Evolutionary conservation across 2,329 filamentous ascomycete species (phyloP).

Genomic region (Aspergillus fumigatus): DNA sequence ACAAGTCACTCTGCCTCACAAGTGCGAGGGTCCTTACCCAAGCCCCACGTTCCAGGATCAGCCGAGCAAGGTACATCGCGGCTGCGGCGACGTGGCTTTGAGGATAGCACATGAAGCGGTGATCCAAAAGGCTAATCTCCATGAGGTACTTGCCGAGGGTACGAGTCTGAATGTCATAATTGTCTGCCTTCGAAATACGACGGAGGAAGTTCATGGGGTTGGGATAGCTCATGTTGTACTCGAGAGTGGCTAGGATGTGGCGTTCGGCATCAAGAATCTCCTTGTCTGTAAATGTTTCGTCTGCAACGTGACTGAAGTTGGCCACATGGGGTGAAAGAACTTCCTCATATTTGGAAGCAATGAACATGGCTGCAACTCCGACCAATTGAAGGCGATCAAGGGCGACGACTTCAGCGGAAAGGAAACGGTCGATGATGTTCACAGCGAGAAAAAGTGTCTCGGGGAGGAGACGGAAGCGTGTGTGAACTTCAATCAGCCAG

Average conservation of each 20-base stretch:
- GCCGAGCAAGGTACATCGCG: conserved; percentile 88
- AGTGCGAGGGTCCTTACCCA: conserved; percentile 61
- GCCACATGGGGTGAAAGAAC: conserved; percentile 93
- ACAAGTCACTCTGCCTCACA: not conserved
- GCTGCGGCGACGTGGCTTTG: conserved; percentile 88
- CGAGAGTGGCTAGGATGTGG: conserved; percentile 81
- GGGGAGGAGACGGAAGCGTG: conserved; percentile 87
- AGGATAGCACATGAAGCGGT: conserved; percentile 84
- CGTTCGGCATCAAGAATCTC: conserved; percentile 98
- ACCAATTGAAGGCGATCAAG: conserved; percentile 94
- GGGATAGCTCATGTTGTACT: conserved; percentile 97
- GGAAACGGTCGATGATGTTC: conserved; percentile 97
- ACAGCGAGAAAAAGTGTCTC: conserved; percentile 95
- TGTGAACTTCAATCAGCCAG: conserved; percentile 98
- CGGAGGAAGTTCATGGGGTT: conserved; percentile 99
- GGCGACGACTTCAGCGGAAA: conserved; percentile 91
- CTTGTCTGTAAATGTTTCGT: conserved; percentile 90
- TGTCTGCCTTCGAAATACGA: conserved; percentile 97
- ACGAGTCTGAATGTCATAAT: conserved; percentile 97
- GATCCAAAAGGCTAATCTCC: conserved; percentile 93
- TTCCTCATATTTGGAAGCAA: conserved; percentile 98
- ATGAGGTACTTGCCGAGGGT: conserved; percentile 97
- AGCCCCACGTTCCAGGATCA: conserved; percentile 83
- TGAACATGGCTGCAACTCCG: conserved; percentile 98
- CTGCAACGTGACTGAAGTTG: conserved; percentile 95